A percentile compares a stretch with the other conserved stretches of the same genome.
Conservation (phyloP, 164 flowering plant species). For the Magnolia changhungtana region DNA sequence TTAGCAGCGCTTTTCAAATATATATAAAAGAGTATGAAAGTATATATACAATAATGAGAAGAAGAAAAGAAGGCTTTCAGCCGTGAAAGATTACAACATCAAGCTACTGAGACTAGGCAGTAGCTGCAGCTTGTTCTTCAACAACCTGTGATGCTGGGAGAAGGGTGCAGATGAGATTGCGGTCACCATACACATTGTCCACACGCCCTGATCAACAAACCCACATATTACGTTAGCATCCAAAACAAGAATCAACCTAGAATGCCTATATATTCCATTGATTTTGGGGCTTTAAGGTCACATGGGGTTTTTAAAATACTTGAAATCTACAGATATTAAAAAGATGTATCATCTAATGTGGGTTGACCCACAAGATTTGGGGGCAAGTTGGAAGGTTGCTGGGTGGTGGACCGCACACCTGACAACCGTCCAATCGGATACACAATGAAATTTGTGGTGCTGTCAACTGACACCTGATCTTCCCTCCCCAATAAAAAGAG, state of each 20-base stretch:
- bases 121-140: slow-evolving; percentile 82
- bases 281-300: too few species aligned
- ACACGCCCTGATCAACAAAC: slow-evolving; percentile 65
- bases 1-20: neutral
- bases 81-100: neutral
- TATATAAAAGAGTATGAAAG: slow-evolving; percentile 1
- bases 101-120: slow-evolving; percentile 40
- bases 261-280: neutral
- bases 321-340: too few species aligned
- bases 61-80: neutral
- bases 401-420: too few species aligned
- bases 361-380: too few species aligned
- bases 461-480: too few species aligned
- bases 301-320: too few species aligned
- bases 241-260: neutral
- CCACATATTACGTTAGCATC: neutral
- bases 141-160: slow-evolving; percentile 62
- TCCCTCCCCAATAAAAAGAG: too few species aligned
- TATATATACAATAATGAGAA: slow-evolving; percentile 10
- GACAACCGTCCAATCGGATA: too few species aligned
- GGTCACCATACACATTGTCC: slow-evolving; percentile 96
- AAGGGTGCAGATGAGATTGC: slow-evolving; percentile 91
- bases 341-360: too few species aligned
- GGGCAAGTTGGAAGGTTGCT: too few species aligned
- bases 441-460: too few species aligned